Percentiles rank a stretch among this genome's conserved stretches.
phyloP scores from a whole-genome alignment of 345 rosid species.

The Erucastrum elatum region DNA sequence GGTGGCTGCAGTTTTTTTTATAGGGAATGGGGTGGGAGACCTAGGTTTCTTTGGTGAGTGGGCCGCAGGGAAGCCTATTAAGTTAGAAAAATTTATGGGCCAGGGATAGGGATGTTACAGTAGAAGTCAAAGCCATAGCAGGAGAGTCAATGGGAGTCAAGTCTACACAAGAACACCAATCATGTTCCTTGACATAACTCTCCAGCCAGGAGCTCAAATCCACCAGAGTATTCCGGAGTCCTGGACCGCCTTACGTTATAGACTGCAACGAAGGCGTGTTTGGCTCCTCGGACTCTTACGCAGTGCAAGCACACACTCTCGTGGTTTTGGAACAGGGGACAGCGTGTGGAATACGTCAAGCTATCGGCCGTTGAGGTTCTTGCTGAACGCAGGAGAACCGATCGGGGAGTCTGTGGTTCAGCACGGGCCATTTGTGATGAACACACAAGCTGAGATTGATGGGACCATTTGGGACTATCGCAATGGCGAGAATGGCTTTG shows the following conservation, averaged over 20 bases:
- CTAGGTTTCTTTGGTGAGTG: too few species aligned
- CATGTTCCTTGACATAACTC: slow-evolving; percentile 71
- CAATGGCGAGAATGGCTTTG: slow-evolving; percentile 66
- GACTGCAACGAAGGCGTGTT: slow-evolving; percentile 70
- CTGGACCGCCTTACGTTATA: slow-evolving; percentile 71
- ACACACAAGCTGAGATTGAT: slow-evolving; percentile 71
- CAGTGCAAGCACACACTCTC: slow-evolving; percentile 49
- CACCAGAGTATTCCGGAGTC: slow-evolving; percentile 64
- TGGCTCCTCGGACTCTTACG: slow-evolving; percentile 42
- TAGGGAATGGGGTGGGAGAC: too few species aligned
- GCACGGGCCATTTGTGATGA: slow-evolving; percentile 88
- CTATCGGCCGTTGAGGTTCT: slow-evolving; percentile 55
- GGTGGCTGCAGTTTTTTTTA: too few species aligned
- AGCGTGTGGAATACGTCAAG: slow-evolving; percentile 59
- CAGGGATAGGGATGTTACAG: too few species aligned
- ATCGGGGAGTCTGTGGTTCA: slow-evolving; percentile 76
- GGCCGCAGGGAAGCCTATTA: too few species aligned
- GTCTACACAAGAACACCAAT: slow-evolving; percentile 68
- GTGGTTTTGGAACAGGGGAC: slow-evolving; percentile 66
- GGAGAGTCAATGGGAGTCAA: too few species aligned
- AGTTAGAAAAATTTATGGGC: too few species aligned
- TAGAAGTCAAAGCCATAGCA: too few species aligned
- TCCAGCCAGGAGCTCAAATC: slow-evolving; percentile 53
- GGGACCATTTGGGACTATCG: slow-evolving; percentile 71
- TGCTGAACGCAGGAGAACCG: slow-evolving; percentile 72